Conservation (phyloP, 1,284 basidiomycete genomes). For the Trametes versicolor region DNA sequence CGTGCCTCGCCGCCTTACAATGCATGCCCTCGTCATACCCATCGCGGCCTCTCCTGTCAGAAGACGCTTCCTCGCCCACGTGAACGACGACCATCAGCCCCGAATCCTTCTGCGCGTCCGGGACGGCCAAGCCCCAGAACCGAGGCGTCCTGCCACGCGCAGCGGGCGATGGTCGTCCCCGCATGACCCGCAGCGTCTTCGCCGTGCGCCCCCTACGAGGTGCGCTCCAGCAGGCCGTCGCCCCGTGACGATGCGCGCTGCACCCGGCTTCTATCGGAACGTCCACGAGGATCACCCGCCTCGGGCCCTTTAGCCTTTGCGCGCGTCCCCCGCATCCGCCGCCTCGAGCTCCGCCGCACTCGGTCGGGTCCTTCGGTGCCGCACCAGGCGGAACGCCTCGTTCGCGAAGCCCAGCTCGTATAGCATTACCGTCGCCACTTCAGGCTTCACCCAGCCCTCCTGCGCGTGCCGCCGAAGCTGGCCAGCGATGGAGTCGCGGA, state of each 20-base stretch:
- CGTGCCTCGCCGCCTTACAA: background rate
- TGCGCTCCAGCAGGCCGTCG: slow-evolving; percentile 8
- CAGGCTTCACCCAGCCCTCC: slow-evolving; percentile 43
- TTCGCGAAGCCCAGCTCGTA: slow-evolving; percentile 38
- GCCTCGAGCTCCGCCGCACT: background rate
- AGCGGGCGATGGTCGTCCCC: slow-evolving; percentile 18
- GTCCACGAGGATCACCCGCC: slow-evolving; percentile 25
- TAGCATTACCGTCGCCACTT: slow-evolving; percentile 48
- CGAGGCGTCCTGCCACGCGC: slow-evolving; percentile 21
- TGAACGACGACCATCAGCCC: slow-evolving; percentile 31
- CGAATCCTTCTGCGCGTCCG: slow-evolving; percentile 14
- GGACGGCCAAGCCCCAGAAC: slow-evolving; percentile 24
- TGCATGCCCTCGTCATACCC: slow-evolving; percentile 15
- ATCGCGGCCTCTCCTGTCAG: slow-evolving; percentile 23
- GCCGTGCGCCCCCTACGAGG: slow-evolving; percentile 16
- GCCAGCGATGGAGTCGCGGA: slow-evolving; percentile 53
- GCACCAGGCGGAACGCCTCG: slow-evolving; percentile 7
- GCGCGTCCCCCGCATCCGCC: slow-evolving; percentile 3
- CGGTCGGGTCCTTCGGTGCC: slow-evolving; percentile 13
- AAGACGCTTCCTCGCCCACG: slow-evolving; percentile 29
- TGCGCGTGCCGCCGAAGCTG: slow-evolving; percentile 46
- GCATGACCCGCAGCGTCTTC: slow-evolving; percentile 28
- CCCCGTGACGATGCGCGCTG: slow-evolving; percentile 24
- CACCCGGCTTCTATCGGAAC: slow-evolving; percentile 31
- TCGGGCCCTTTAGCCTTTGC: slow-evolving; percentile 25